Evolutionary conservation across 192 early-diverging fungal species (phyloP).

Genomic region (Coemansia sp.): DNA sequence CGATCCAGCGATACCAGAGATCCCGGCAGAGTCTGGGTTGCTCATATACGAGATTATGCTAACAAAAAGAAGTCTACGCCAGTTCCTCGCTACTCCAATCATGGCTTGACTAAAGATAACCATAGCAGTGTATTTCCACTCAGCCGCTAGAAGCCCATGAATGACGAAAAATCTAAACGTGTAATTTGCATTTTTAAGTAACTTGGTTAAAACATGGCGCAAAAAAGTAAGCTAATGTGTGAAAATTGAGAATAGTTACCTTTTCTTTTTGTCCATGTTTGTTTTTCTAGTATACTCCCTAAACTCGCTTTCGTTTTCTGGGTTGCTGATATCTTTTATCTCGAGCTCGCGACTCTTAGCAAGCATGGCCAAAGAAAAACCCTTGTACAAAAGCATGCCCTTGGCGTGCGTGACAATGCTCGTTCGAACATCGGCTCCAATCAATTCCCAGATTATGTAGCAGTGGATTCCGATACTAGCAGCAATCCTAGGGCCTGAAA

Average conservation of each 20-base stretch:
- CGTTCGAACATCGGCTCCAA: background rate
- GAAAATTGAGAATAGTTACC: background rate
- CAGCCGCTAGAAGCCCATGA: background rate
- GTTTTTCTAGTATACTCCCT: conserved; percentile 2
- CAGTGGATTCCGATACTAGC: conserved; percentile 1
- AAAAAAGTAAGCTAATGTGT: no score
- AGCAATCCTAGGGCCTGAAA: background rate
- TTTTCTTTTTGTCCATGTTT: conserved; percentile 1
- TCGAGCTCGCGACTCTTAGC: background rate
- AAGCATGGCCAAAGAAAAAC: background rate
- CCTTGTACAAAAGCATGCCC: background rate
- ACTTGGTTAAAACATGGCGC: no score
- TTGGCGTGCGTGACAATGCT: background rate
- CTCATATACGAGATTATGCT: conserved; percentile 6
- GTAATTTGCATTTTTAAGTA: background rate
- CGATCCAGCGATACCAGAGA: background rate
- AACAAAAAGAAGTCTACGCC: conserved; percentile 12
- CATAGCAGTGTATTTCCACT: background rate
- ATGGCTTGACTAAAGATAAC: conserved; percentile 2
- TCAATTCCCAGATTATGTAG: background rate
- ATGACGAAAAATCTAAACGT: conserved; percentile 5
- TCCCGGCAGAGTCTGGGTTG: background rate
- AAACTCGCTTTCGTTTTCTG: conserved; percentile 4
- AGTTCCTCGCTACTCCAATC: background rate
- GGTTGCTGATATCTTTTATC: background rate